These are phyloP conservation scores for Pugionium dolabratum DNA, from an alignment of 345 rosid species.

Conservation along the genomic window DNA sequence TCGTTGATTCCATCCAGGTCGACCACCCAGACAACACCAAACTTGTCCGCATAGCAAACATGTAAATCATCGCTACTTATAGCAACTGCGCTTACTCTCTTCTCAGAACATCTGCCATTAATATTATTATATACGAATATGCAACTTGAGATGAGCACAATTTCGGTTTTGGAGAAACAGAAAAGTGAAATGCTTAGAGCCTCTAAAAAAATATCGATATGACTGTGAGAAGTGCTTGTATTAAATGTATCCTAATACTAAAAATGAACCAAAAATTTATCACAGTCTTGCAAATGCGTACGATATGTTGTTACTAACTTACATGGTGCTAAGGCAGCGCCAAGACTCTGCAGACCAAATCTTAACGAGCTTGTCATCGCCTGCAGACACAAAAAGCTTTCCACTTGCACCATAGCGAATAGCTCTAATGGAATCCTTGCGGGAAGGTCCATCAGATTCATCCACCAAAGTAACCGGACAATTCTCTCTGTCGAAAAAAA, in stretches of 20 bases:
- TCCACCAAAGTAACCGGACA: conserved; percentile 59
- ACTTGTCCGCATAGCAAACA: conserved; percentile 91
- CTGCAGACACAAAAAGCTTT: conserved; percentile 80
- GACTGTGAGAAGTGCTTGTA: not conserved
- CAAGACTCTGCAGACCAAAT: conserved; percentile 82
- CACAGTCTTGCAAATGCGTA: not conserved
- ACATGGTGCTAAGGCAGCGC: conserved; percentile 68
- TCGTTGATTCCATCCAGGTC: conserved; percentile 51
- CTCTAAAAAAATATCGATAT: too few species aligned
- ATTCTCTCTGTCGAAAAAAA: conserved; percentile 48
- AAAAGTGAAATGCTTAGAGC: not conserved
- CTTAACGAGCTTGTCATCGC: conserved; percentile 91
- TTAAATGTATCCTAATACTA: not conserved
- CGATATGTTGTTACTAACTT: conserved; percentile 37
- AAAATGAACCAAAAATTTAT: not conserved
- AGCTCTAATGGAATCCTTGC: conserved; percentile 79
- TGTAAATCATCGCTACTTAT: conserved; percentile 60
- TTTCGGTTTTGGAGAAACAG: not conserved
- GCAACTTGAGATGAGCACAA: conserved; percentile 5
- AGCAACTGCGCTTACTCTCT: conserved; percentile 87
- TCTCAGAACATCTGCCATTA: conserved; percentile 66
- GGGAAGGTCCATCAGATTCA: conserved; percentile 57
- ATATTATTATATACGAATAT: not conserved
- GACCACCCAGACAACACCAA: conserved; percentile 95
- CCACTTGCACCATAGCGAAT: conserved; percentile 68